Conservation (phyloP, 305 asterid genomes). For the Fraxinus paxiana region DNA sequence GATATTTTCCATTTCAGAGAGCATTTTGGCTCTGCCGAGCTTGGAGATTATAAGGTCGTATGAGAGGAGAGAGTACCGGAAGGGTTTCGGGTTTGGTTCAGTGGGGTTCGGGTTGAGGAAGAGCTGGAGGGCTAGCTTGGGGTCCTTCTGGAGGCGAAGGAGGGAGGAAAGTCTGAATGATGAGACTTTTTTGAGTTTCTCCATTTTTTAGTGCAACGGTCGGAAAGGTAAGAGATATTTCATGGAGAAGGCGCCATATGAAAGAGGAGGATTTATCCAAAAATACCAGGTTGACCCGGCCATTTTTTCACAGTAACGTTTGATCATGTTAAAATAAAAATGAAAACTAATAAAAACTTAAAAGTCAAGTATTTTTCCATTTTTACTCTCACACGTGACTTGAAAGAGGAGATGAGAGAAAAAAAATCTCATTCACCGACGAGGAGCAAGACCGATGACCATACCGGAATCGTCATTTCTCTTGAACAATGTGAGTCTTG, state of each 20-base stretch:
- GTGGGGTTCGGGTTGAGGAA: constrained; percentile 59
- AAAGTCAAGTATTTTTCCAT: too few relatives aligned
- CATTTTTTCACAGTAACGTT: too few relatives aligned
- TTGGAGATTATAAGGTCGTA: constrained; percentile 77
- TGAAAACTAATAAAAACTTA: too few relatives aligned
- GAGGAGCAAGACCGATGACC: too few relatives aligned
- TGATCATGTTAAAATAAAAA: too few relatives aligned
- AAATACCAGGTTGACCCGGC: too few relatives aligned
- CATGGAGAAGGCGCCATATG: neutral
- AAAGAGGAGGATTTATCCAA: too few relatives aligned
- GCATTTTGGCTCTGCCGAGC: constrained; percentile 71
- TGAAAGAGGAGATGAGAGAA: too few relatives aligned
- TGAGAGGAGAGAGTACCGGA: constrained; percentile 59
- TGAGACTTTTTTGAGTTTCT: constrained; percentile 45
- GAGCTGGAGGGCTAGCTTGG: constrained; percentile 56
- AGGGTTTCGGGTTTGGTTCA: constrained; percentile 43
- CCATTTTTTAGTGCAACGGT: constrained; percentile 31
- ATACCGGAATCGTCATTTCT: too few relatives aligned
- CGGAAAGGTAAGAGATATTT: neutral
- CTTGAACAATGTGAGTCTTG: too few relatives aligned
- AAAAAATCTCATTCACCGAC: too few relatives aligned
- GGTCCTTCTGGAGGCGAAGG: constrained; percentile 66
- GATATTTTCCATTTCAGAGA: constrained; percentile 53
- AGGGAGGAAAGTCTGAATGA: constrained; percentile 71
- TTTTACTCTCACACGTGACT: too few relatives aligned